Evolutionary conservation across 2,329 filamentous ascomycete species (phyloP), one percentile per base, ranked within the genome.

Genomic region (Fusarium kyushuense): DNA sequence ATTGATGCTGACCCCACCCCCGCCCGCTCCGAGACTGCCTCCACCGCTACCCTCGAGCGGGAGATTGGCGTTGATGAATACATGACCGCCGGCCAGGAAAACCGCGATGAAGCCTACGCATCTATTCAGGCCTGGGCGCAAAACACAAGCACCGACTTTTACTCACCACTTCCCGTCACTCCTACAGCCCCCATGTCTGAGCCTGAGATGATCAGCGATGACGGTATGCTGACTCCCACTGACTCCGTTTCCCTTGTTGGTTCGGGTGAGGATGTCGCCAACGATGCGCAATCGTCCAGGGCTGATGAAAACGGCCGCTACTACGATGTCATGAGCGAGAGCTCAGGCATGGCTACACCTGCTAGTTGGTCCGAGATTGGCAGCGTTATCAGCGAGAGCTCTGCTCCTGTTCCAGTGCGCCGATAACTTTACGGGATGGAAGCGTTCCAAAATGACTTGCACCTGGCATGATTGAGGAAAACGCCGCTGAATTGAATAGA

Each of bases 61-160:
- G 72, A 75, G 55, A 73, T 78, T 9, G 69, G 65, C 8, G 75
- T 79, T 9, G 79, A 86, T 61, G 84, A 87, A 70, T 86, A 81
- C 76, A 83, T 86, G 79, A 84, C 85, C 1, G 83, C 84, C 11
- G 82, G 83, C 41, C 81, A 85, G 68, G 80, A 83, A 5, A 78
- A 83, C 56, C 76, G 76, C 21, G 74, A 80, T 16, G 82, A 84
- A 16, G 83, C 85, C 2, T 89, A 85, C 72, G 84, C 84, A 45
- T 88, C 86, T 2, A 90, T 90, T 68, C 87, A 90, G 73, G 88
- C 88, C 0, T 90, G 88, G 88, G 87, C 88, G 2, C 83, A 88
- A 68, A 79, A 82, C 59, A 85, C 84, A 6, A 79, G 79, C 72
- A 77, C 80, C 12, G 82, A 83, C 71, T 89, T 89, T 72, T 89